phyloP scores from a whole-genome alignment of 2,329 filamentous ascomycete genomes.

The Penicillium sp. region DNA sequence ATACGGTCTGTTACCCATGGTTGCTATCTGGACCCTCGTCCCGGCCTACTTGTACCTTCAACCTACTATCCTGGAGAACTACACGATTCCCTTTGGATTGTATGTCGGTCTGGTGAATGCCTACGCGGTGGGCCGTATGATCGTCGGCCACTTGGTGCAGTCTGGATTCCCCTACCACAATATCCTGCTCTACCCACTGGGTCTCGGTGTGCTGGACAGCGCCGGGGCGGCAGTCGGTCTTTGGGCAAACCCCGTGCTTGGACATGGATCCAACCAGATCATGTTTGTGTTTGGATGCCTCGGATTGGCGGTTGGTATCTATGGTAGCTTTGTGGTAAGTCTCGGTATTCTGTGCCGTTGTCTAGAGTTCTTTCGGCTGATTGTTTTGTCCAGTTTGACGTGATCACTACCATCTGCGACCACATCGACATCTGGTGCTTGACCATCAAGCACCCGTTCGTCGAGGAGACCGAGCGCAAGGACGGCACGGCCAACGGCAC shows the following conservation, averaged over 20 bases:
- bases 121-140: slow-evolving; percentile 94
- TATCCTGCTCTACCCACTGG: slow-evolving; percentile 77
- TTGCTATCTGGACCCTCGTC: slow-evolving; percentile 76
- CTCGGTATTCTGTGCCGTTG: slow-evolving; percentile 9
- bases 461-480: slow-evolving; percentile 44
- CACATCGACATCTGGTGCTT: slow-evolving; percentile 98
- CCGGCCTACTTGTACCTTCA: slow-evolving; percentile 82
- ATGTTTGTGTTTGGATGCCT: slow-evolving; percentile 89
- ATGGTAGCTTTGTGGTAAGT: slow-evolving; percentile 86
- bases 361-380: slow-evolving; percentile 6
- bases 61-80: slow-evolving; percentile 78
- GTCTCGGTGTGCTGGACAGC: slow-evolving; percentile 79
- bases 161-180: slow-evolving; percentile 90
- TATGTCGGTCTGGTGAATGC: slow-evolving; percentile 91
- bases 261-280: slow-evolving; percentile 82
- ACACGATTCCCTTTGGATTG: slow-evolving; percentile 87
- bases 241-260: slow-evolving; percentile 72
- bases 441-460: slow-evolving; percentile 85
- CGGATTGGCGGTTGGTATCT: slow-evolving; percentile 84
- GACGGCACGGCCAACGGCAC: slow-evolving; percentile 34
- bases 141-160: slow-evolving; percentile 89
- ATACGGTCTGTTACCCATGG: slow-evolving; percentile 82
- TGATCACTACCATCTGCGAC: slow-evolving; percentile 97
- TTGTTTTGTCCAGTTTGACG: slow-evolving; percentile 65
- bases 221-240: slow-evolving; percentile 72